Conservation (phyloP, 768 basidiomycete species). For the Holtermanniella nyarrowii region DNA sequence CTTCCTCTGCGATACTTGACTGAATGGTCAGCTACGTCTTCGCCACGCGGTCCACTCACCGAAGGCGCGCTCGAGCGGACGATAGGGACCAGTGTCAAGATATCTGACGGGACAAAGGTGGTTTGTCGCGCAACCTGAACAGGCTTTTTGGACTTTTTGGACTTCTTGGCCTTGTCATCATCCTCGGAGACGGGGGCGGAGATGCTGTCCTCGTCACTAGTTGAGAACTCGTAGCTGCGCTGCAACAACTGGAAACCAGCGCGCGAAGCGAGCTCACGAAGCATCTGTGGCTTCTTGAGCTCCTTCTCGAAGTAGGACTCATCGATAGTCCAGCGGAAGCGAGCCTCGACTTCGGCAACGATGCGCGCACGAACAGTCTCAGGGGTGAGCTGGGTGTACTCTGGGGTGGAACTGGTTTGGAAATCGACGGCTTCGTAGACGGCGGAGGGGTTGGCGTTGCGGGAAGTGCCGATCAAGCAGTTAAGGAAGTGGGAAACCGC, state of each 20-base stretch:
- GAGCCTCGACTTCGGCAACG: conserved; percentile 31
- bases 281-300: conserved; percentile 38
- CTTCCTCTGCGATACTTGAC: conserved; percentile 42
- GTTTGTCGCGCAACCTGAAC: conserved; percentile 7
- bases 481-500: conserved; percentile 45
- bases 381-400: conserved; percentile 42
- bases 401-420: conserved; percentile 22
- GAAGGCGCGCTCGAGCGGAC: conserved; percentile 41
- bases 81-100: conserved; percentile 42
- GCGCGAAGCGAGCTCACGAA: conserved; percentile 43
- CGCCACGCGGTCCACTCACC: conserved; percentile 20
- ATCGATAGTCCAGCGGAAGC: conserved; percentile 42
- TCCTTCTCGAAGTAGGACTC: conserved; percentile 24
- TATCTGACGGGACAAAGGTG: conserved; percentile 42
- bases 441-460: conserved; percentile 36
- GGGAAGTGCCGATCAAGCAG: conserved; percentile 42
- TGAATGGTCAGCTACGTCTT: conserved; percentile 8
- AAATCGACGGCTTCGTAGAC: conserved; percentile 36
- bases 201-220: conserved; percentile 2
- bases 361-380: conserved; percentile 34
- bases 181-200: conserved; percentile 5
- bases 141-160: conserved; percentile 26
- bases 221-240: conserved; percentile 38
- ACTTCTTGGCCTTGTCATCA: conserved; percentile 16
- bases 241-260: conserved; percentile 43